Evolutionary conservation across 371 early-diverging fungal genomes (phyloP), one percentile per base, ranked within the genome.

Genomic region (Haplosporangium sp.): DNA sequence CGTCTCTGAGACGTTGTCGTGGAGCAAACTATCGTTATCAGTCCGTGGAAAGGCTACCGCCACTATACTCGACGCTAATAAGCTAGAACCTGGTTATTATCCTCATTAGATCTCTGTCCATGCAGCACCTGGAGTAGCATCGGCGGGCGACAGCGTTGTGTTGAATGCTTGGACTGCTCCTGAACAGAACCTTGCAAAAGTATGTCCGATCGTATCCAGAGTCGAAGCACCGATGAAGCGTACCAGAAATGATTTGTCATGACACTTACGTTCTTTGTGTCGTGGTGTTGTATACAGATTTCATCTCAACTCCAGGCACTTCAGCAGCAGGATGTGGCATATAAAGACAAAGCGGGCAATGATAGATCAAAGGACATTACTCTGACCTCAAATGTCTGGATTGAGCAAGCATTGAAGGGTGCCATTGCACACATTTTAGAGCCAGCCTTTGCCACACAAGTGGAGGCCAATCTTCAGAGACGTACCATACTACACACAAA

Each of bases 401-500:
- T 77, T 18, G 64, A 52, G 40, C 67, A 63, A 38, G 72, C 79
- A 14, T 40, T 77, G 8, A 67, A 61, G n/a, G 79, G 68, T 12
- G 72, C 79, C 1, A 72, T 72, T 12, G 72, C 71, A 9, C 79
- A 77, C 29, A 62, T 72, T 16, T 16, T 77, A 14, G 79, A 77
- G 18, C 67, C 79, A 23, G 21, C 37, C 6, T 12, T 55, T 18
- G n/a, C n/a, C n/a, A n/a, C n/a, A 43, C n/a, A 50, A 2, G 38
- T 18, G 5, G 59, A n/a, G n/a, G n/a, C n/a, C n/a, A n/a, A n/a
- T n/a, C n/a, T n/a, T n/a, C n/a, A n/a, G n/a, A n/a, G n/a, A n/a
- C n/a, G 38, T 12, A 2, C 53, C 21, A 6, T 29, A n/a, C 7
- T 20, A 36, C 42, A n/a, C 63, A 50, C 13, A 45, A 47, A 42